Base-by-base conservation (phyloP, 2,329 filamentous ascomycete genomes). In the Botrytis galanthina region DNA sequence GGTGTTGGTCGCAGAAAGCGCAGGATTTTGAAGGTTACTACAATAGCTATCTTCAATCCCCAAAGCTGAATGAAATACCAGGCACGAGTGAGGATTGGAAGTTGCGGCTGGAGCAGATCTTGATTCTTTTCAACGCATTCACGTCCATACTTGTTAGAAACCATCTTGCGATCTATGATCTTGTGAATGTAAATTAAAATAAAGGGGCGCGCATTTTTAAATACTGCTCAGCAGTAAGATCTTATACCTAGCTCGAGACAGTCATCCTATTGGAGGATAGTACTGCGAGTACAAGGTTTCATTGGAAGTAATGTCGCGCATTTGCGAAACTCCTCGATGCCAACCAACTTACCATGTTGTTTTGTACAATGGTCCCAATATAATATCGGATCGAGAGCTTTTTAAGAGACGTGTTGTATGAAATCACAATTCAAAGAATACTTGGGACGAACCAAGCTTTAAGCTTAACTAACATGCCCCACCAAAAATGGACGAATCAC, bases 41-140 rank as follows among this genome's bases (percentile, higher is more conserved):
- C 54, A 37, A 62, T 57, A 32, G 46, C 44, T 29, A 69, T 51
- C 29, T 73, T 76, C n/a, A 74, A 42, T n/a, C 51, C 61, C 74
- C 75, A 76, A 57, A 76, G 35, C 57, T 75, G 70, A 6, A 74
- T n/a, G 54, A 75, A 75, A 46, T 71, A 75, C 29, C 48, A 62
- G 32, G 70, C 51, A 26, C 74, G 74, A 16, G 66, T 76, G 51
- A 57, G 39, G 32, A 74, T 46, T 29, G 74, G 39, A 44, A 62
- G 73, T 10, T 66, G 71, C 16, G 73, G 71, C 29, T 72, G 71
- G 14, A 72, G 3, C 5, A 72, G 70, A n/a, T 71, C 59, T 64
- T n/a, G 42, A 35, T 66, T 26, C 44, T 48, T 35, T 8, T 62
- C 57, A 62, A 51, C 42, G 35, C 26, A n/a, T 44, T 35, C 51